Evolutionary conservation across 2,329 filamentous ascomycete species (phyloP), one percentile per base, ranked within the genome.

Genomic region (Sclerotinia sclerotiorum): DNA sequence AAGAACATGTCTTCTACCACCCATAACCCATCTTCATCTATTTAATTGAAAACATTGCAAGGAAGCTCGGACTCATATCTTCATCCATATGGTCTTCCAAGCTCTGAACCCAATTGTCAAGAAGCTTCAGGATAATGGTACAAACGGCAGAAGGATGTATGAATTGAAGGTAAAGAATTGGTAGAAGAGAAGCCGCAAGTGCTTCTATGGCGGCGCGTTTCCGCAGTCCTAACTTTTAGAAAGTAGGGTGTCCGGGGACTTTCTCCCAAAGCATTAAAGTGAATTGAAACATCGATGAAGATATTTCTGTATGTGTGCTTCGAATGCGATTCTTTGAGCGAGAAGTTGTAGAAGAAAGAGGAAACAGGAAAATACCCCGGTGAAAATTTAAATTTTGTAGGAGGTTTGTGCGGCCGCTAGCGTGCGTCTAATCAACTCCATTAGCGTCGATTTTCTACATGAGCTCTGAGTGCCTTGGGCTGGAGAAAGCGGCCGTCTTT

Each of bases 151-250:
- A 69, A 77, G 74, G 76, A 73, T 77, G 76, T 76, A 77, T 74
- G 72, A 79, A 63, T 62, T 35, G 29, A 42, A 78, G 78, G 79
- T 80, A 82, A 81, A 82, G 82, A 83, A 82, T 82, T 82, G 83
- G 82, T 80, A 84, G 85, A 84, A 84, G 88, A 88, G 87, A 82
- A 94, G 90, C 93, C 93, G 92, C 93, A 84, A 78, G 86, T 93
- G 93, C 94, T 97, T 97, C 89, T 97, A 94, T 97, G 94, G 93
- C 94, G 94, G 93, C 92, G 94, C 93, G 92, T 97, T 97, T 96
- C 93, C 92, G 93, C 94, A 87, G 80, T 83, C 80, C 82, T 77
- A 77, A 76, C 77, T 78, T 55, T 51, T 54, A 63, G 27, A 63
- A 78, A 70, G 80, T 82, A 85, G 85, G 86, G 82, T 89, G 94